These are phyloP conservation scores for Penicillium frequentans DNA, from an alignment of 2,329 filamentous ascomycete genomes.

Conservation along the genomic window DNA sequence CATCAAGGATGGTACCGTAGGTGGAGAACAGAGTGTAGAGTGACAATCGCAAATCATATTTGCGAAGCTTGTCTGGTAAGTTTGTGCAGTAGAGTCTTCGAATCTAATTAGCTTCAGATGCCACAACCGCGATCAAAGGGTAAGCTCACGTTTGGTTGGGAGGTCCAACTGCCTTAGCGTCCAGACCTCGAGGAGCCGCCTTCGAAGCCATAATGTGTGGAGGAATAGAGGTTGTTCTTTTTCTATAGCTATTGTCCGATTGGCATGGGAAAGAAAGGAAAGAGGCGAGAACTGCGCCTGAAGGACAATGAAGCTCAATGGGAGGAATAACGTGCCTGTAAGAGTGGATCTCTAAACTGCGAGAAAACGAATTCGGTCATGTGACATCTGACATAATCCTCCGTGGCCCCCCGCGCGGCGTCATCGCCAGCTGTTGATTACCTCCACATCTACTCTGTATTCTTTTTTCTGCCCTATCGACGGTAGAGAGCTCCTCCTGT, in stretches of 20 bases:
- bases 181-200: slow-evolving; percentile 42
- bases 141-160: slow-evolving; percentile 73
- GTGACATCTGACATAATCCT: not conserved
- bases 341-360: slow-evolving; percentile 9
- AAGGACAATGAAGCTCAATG: not conserved
- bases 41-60: slow-evolving; percentile 79
- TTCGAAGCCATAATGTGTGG: slow-evolving; percentile 37
- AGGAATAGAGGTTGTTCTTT: not conserved
- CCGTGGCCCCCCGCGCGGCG: not conserved
- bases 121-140: slow-evolving; percentile 4
- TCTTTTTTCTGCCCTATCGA: slow-evolving; percentile 42
- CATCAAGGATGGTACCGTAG: slow-evolving; percentile 87
- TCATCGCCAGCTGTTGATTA: slow-evolving; percentile 11
- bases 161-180: slow-evolving; percentile 51
- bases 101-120: slow-evolving; percentile 20
- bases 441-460: not conserved
- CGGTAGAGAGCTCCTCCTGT: slow-evolving; percentile 99
- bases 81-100: slow-evolving; percentile 83
- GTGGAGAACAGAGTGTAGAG: slow-evolving; percentile 94
- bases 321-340: not conserved
- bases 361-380: slow-evolving; percentile 9
- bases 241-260: not conserved
- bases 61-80: slow-evolving; percentile 85
- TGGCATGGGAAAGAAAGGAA: not conserved
- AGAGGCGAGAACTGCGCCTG: not conserved